Evolutionary conservation across 345 rosid genomes (phyloP), one percentile per base, ranked within the genome.

Genomic region (Euphorbia tirucalli): DNA sequence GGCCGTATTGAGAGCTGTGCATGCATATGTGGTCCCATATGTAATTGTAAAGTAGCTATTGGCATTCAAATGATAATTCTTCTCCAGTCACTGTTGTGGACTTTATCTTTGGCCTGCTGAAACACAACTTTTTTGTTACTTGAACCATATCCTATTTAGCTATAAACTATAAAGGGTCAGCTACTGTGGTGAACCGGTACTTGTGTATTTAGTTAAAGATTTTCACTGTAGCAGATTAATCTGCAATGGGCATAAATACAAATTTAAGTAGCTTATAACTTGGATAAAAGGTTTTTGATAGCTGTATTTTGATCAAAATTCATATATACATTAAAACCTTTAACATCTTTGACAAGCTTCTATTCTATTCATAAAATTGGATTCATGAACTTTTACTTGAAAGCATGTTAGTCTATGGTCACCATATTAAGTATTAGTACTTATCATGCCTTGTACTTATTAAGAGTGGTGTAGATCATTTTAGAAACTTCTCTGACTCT

Each of bases 1-100:
- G n/a, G 78, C 25, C 22, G 14, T 31, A 63, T 62, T 54, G 78
- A 46, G 58, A 41, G 24, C 58, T 56, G 61, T 70, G 59, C 28
- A 41, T 22, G 21, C 1, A 46, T 37, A 39, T 54, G 64, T 61
- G 65, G 64, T 44, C 63, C 56, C 72, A 13, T 46, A 1, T 46
- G 24, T 69, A 39, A 9, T 28, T 10, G 18, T 56, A n/a, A 27
- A 35, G 10, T 30, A 61, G 31, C 59, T 25, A 32, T 11, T 65
- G n/a, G 24, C 54, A 14, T 64, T 24, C 41, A 19, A 4, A n/a
- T 43, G 37, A 27, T 46, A 3, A 24, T 46, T 65, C 16, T 61
- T 61, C 66, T 61, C 24, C 1, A 19, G 15, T 30, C 66, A 19
- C 66, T 13, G 49, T 64, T 19, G 18, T 41, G 30, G 11, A 41